These are phyloP conservation scores for Chaetoceros muelleri DNA, from an alignment of 108 stramenopile species.

Conservation along the genomic window DNA sequence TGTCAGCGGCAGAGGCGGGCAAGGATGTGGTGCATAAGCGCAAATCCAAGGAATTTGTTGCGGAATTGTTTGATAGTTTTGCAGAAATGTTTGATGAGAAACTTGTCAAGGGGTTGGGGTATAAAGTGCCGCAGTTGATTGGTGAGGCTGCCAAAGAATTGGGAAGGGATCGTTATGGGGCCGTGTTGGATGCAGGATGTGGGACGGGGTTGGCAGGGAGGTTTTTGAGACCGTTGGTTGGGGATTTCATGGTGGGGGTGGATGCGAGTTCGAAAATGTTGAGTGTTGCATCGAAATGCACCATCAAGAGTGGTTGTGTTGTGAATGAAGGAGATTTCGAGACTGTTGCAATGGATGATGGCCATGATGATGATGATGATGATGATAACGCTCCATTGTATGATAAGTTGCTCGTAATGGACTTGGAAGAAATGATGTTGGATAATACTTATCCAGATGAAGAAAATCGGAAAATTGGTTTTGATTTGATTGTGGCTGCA, in stretches of 20 bases:
- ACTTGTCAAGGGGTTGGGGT: conserved; percentile 30
- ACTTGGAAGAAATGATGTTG: conserved; percentile 54
- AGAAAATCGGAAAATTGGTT: conserved; percentile 21
- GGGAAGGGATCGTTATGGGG: conserved; percentile 11
- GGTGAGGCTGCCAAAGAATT: conserved; percentile 28
- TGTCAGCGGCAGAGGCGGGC: too few relatives aligned
- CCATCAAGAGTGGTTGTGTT: conserved; percentile 37
- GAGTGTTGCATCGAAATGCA: conserved; percentile 42
- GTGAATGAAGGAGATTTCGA: conserved; percentile 23
- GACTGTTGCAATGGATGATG: conserved; percentile 6
- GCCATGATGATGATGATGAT: conserved; percentile 2
- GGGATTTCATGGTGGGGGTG: conserved; percentile 41
- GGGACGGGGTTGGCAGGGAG: conserved; percentile 68
- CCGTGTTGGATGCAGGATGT: conserved; percentile 63
- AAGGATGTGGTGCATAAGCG: conserved; percentile 24
- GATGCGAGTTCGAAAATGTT: conserved; percentile 65
- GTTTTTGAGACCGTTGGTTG: conserved; percentile 36
- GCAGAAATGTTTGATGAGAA: conserved; percentile 69
- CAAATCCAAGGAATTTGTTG: conserved; percentile 61
- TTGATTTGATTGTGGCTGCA: conserved; percentile 63
- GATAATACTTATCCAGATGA: conserved; percentile 10
- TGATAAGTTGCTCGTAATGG: conserved; percentile 39
- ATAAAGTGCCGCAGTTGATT: conserved; percentile 46
- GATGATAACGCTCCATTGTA: conserved; percentile 30
- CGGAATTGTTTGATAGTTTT: conserved; percentile 69